Conservation (phyloP, 768 basidiomycete genomes). For the Trametes punicea region DNA sequence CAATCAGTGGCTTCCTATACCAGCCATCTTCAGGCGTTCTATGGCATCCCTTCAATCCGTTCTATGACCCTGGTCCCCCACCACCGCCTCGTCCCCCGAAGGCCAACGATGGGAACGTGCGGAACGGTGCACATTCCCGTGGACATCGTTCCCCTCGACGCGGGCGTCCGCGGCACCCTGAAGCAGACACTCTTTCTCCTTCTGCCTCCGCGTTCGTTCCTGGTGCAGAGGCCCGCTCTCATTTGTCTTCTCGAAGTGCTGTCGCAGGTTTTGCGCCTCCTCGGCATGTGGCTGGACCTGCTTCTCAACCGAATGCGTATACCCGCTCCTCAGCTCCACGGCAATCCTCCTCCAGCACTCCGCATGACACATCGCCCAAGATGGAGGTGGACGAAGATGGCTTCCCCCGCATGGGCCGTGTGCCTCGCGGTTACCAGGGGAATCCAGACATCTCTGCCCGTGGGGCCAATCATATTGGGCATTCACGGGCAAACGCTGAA, state of each 20-base stretch:
- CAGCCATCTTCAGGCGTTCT: slow-evolving; percentile 32
- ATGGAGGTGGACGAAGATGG: slow-evolving; percentile 1
- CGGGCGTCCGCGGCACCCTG: slow-evolving; percentile 6
- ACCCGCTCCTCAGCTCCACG: neutral
- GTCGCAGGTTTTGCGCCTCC: neutral
- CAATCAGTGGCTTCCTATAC: slow-evolving; percentile 43
- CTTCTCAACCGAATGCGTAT: neutral
- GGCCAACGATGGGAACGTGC: neutral
- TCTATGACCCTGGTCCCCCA: slow-evolving; percentile 70
- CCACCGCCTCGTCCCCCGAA: slow-evolving; percentile 42
- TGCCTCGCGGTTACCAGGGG: neutral
- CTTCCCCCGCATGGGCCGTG: neutral
- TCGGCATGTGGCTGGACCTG: neutral
- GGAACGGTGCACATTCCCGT: neutral
- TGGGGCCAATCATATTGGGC: neutral
- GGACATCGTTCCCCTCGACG: slow-evolving; percentile 3
- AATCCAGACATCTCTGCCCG: neutral
- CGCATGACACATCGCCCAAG: neutral
- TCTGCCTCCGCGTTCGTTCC: slow-evolving; percentile 14
- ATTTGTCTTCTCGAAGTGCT: neutral
- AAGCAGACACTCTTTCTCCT: slow-evolving; percentile 8
- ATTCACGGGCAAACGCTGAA: neutral
- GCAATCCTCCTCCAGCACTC: neutral
- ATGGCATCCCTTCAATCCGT: slow-evolving; percentile 61
- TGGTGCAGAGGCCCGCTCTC: slow-evolving; percentile 5